Conservation (phyloP, 2,329 filamentous ascomycete genomes). For the Coccinonectria pachysandricola region DNA sequence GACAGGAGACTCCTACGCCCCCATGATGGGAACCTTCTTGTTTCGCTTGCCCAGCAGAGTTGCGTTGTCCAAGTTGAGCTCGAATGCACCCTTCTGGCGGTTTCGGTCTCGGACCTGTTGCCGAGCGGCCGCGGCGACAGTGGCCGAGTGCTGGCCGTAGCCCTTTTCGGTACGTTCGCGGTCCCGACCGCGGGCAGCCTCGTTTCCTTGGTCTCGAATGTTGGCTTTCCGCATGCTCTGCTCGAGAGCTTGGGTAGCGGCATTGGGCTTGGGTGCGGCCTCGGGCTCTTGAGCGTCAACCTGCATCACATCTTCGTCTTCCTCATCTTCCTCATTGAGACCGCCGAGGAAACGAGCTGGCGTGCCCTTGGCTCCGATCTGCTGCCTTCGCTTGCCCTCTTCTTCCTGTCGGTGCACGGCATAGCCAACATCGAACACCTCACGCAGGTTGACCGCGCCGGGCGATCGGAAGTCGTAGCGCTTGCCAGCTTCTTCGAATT, state of each 20-base stretch:
- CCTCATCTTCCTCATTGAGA: slow-evolving; percentile 59
- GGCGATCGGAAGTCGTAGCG: slow-evolving; percentile 91
- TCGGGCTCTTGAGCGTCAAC: slow-evolving; percentile 48
- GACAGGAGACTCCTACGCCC: slow-evolving; percentile 22
- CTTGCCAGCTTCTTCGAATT: slow-evolving; percentile 48
- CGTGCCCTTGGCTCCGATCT: slow-evolving; percentile 62
- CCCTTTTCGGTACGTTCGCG: slow-evolving; percentile 44
- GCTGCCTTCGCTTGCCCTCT: slow-evolving; percentile 83
- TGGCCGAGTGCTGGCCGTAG: slow-evolving; percentile 81
- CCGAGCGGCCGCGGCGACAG: slow-evolving; percentile 73
- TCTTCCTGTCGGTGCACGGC: slow-evolving; percentile 95
- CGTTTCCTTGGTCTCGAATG: slow-evolving; percentile 42
- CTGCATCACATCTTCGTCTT: slow-evolving; percentile 40
- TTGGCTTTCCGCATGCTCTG: slow-evolving; percentile 79
- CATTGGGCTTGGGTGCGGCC: slow-evolving; percentile 31
- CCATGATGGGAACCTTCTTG: slow-evolving; percentile 41
- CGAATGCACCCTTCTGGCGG: slow-evolving; percentile 71
- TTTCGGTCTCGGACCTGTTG: slow-evolving; percentile 62
- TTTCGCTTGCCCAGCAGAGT: slow-evolving; percentile 69
- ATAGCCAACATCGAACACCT: slow-evolving; percentile 98
- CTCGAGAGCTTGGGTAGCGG: slow-evolving; percentile 60
- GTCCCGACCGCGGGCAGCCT: slow-evolving; percentile 23
- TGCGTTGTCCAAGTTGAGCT: slow-evolving; percentile 83
- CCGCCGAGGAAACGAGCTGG: slow-evolving; percentile 46
- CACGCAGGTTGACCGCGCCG: slow-evolving; percentile 86